phyloP scores from a whole-genome alignment of 441 rosid genomes.

The Arabidopsis lyrata region DNA sequence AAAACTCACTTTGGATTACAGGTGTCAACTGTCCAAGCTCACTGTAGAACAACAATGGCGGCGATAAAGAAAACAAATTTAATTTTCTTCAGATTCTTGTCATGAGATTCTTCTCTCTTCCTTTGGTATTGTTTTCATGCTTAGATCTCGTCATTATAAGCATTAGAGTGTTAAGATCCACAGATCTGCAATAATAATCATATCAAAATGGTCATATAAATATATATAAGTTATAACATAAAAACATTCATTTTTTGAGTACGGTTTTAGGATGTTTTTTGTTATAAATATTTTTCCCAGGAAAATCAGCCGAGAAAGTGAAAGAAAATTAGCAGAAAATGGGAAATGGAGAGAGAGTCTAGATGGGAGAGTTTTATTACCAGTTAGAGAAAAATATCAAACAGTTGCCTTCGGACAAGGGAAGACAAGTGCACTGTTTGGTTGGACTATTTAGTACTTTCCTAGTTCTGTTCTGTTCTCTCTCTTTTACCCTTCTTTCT shows the following conservation, averaged over 20 bases:
- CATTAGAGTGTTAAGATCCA: slow-evolving; percentile 36
- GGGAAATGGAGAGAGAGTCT: slow-evolving; percentile 34
- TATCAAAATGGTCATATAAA: neutral
- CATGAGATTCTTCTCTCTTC: slow-evolving; percentile 1
- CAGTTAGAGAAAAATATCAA: slow-evolving; percentile 55
- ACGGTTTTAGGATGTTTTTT: neutral
- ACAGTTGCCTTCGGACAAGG: slow-evolving; percentile 65
- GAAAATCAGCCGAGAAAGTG: slow-evolving; percentile 35
- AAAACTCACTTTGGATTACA: slow-evolving; percentile 53
- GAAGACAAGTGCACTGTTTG: slow-evolving; percentile 58
- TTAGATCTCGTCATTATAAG: slow-evolving; percentile 50
- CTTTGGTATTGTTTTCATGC: slow-evolving; percentile 22
- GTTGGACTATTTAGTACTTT: slow-evolving; percentile 48
- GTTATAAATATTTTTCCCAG: neutral
- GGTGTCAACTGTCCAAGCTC: slow-evolving; percentile 91
- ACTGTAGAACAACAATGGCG: slow-evolving; percentile 44
- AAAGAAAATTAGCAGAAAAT: slow-evolving; percentile 35
- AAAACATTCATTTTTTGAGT: slow-evolving; percentile 18
- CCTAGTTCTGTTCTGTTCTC: neutral
- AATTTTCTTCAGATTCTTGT: slow-evolving; percentile 15
- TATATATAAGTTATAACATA: neutral
- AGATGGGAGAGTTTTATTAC: slow-evolving; percentile 36
- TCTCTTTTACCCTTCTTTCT: slow-evolving; percentile 31
- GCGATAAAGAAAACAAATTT: neutral
- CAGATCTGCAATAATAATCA: slow-evolving; percentile 49